These are phyloP conservation scores for Gloeostereum incarnatum DNA, from an alignment of 768 basidiomycete species.

Conservation along the genomic window DNA sequence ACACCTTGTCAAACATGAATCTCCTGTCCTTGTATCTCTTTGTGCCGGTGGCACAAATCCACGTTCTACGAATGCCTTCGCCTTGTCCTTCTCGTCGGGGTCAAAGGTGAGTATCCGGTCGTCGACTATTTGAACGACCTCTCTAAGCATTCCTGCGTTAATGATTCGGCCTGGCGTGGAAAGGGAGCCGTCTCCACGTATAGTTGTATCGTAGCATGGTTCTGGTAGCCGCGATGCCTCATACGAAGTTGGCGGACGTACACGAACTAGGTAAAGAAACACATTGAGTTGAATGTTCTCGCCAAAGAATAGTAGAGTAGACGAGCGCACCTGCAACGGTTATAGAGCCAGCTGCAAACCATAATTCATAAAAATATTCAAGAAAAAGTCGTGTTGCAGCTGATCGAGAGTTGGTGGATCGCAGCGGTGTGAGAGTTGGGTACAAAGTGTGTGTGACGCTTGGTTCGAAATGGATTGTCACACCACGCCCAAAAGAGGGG, in stretches of 20 bases:
- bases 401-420: slow-evolving; percentile 6
- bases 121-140: slow-evolving; percentile 85
- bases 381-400: neutral
- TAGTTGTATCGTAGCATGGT: slow-evolving; percentile 54
- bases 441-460: neutral
- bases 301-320: slow-evolving; percentile 4
- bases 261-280: slow-evolving; percentile 61
- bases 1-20: slow-evolving; percentile 95
- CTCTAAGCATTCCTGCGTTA: slow-evolving; percentile 51
- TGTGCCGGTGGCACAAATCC: slow-evolving; percentile 82
- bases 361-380: slow-evolving; percentile 24
- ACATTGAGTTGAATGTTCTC: neutral
- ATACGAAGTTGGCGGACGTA: slow-evolving; percentile 79
- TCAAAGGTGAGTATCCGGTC: slow-evolving; percentile 95
- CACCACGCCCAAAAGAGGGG: slow-evolving; percentile 10
- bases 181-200: slow-evolving; percentile 82
- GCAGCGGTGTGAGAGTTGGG: neutral
- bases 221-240: slow-evolving; percentile 83
- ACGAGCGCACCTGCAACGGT: slow-evolving; percentile 63
- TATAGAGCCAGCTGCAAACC: slow-evolving; percentile 83
- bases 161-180: slow-evolving; percentile 53
- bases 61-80: slow-evolving; percentile 72
- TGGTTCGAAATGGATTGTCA: slow-evolving; percentile 1
- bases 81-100: slow-evolving; percentile 81
- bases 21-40: slow-evolving; percentile 95